Evolutionary conservation across 2,329 filamentous ascomycete genomes (phyloP).

Genomic region (Raffaelea arxii): DNA sequence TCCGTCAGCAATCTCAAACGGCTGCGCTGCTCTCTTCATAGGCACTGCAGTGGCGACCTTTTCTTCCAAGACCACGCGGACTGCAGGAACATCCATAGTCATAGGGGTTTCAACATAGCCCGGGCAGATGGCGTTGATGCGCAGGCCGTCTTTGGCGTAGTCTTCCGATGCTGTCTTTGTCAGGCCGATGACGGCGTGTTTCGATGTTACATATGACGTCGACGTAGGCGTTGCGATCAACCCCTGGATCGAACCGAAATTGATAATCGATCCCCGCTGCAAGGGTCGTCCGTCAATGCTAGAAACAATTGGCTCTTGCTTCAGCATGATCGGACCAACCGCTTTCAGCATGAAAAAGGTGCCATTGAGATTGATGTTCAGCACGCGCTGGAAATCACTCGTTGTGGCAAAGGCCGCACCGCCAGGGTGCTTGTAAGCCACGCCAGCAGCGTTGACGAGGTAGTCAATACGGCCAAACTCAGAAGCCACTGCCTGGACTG

Average conservation of each 20-base stretch:
- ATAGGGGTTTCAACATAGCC: conserved; percentile 20
- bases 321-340: conserved; percentile 30
- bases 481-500: conserved; percentile 17
- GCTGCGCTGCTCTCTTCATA: conserved; percentile 18
- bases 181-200: conserved; percentile 27
- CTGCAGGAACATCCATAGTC: conserved; percentile 12
- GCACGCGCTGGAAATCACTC: conserved; percentile 27
- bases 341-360: conserved; percentile 30
- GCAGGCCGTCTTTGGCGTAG: conserved; percentile 28
- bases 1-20: conserved; percentile 20
- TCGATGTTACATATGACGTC: conserved; percentile 19
- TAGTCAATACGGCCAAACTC: conserved; percentile 29
- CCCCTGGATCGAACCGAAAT: conserved; percentile 26
- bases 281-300: conserved; percentile 21
- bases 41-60: conserved; percentile 15
- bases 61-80: conserved; percentile 17
- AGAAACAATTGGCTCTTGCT: conserved; percentile 29
- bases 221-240: conserved; percentile 24
- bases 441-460: conserved; percentile 29
- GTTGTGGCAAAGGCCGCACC: conserved; percentile 25
- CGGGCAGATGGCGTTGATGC: conserved; percentile 26
- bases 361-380: conserved; percentile 32
- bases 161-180: conserved; percentile 29
- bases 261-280: conserved; percentile 23
- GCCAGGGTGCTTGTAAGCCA: conserved; percentile 26